Evolutionary conservation across 1,139 yeast genomes (phyloP).

Genomic region (Dujonia santamariae): DNA sequence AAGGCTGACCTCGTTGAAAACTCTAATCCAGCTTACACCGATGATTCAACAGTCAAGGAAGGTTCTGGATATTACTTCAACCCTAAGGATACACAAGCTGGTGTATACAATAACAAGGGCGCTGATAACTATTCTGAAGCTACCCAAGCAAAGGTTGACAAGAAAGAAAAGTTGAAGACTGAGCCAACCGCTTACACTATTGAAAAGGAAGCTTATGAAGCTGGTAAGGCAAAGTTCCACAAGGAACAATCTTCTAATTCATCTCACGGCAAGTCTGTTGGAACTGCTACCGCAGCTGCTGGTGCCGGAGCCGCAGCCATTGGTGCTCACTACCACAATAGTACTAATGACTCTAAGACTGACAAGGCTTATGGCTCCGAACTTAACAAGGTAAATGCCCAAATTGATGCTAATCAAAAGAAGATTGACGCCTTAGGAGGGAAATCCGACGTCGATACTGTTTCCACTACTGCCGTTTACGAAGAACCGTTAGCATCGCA

Average conservation of each 20-base stretch:
- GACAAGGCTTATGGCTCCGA: neutral
- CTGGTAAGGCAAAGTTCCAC: conserved; percentile 1
- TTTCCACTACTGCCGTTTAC: conserved; percentile 16
- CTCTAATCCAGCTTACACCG: conserved; percentile 23
- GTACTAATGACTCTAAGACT: neutral
- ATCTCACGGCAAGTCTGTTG: too few species aligned
- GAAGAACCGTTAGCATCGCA: conserved; percentile 4
- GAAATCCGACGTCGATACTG: conserved; percentile 10
- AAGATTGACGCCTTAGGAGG: conserved; percentile 20
- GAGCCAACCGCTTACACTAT: conserved; percentile 23
- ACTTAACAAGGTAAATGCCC: conserved; percentile 17
- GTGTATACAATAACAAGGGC: conserved; percentile 16
- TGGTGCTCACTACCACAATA: conserved; percentile 6
- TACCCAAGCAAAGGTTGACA: conserved; percentile 23
- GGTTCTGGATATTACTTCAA: conserved; percentile 35
- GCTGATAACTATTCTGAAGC: conserved; percentile 19
- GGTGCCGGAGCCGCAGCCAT: conserved; percentile 8
- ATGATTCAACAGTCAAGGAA: conserved; percentile 24
- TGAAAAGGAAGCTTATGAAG: conserved; percentile 3
- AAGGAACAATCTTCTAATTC: conserved; percentile 1
- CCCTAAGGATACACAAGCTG: conserved; percentile 38
- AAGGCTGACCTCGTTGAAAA: conserved; percentile 15
- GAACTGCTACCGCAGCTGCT: conserved; percentile 3
- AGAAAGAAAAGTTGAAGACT: conserved; percentile 26
- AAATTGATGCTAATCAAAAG: conserved; percentile 23